Evolutionary conservation across 345 rosid species (phyloP), one percentile per base, ranked within the genome.

Genomic region (Trapa incisa): DNA sequence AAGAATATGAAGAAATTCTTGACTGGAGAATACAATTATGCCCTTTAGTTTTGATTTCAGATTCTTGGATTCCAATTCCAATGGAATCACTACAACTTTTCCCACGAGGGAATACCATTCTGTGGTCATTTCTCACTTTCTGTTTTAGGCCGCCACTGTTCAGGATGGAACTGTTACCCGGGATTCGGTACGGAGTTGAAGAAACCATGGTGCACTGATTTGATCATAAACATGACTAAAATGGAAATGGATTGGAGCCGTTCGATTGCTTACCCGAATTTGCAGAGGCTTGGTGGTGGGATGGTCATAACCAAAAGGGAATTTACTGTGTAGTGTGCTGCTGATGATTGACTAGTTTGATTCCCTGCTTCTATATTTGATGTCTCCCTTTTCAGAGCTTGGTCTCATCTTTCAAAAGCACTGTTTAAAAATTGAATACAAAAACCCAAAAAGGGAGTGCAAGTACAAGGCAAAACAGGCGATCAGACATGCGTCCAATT

Each of bases 121-220:
- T 69, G 68, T 73, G 76, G 72, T 65, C 76, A 73, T 73, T 73
- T 73, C 72, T 47, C 67, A 64, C 75, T 73, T 73, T 41, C 64
- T 47, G 14, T 64, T 37, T 11, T 15, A 1, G 67, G 47, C 66
- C 1, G 8, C 6, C 14, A 12, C 22, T 32, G 11, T 36, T 12
- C 17, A 4, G 43, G 43, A 38, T 64, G 35, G 22, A 39, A 39
- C 37, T 15, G 56, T 16, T 5, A n/a, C 22, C 22, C 9, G 63
- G 63, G n/a, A 38, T 22, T 17, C 48, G 11, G 35, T 6, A n/a
- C 10, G 13, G 22, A 14, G 43, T 38, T 5, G 14, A 6, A 16
- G 48, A 17, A 45, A n/a, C 22, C 13, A 32, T 39, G 29, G 5
- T 38, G 36, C 36, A 32, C 6, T 32, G 15, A 2, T 56, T 52